These are phyloP conservation scores for Mucor racemosus DNA, from an alignment of 371 early-diverging fungal species.

Conservation along the genomic window DNA sequence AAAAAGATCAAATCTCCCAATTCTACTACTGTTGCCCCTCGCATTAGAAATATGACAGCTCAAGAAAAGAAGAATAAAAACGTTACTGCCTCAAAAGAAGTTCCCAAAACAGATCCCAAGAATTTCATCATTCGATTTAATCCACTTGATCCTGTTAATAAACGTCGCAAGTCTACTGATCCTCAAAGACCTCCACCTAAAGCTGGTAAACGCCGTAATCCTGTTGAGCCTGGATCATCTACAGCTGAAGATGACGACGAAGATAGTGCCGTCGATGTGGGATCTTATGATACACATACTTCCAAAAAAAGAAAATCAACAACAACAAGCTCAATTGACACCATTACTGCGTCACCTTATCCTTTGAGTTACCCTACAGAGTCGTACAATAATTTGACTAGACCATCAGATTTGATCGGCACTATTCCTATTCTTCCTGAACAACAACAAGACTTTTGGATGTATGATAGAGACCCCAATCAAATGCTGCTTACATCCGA, in stretches of 20 bases:
- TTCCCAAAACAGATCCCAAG: constrained; percentile 27
- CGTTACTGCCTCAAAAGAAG: neutral
- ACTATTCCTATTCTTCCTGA: constrained; percentile 1
- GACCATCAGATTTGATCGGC: constrained; percentile 22
- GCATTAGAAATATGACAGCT: constrained; percentile 22
- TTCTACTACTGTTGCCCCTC: constrained; percentile 7
- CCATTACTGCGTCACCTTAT: constrained; percentile 21
- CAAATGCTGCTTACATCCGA: constrained; percentile 18
- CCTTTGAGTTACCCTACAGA: neutral
- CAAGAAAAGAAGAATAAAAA: constrained; percentile 19
- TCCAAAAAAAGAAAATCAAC: constrained; percentile 34
- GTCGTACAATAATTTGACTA: constrained; percentile 14
- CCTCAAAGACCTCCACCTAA: constrained; percentile 17
- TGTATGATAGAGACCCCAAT: constrained; percentile 19
- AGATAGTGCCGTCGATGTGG: constrained; percentile 14
- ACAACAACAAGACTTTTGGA: constrained; percentile 13
- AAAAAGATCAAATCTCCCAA: constrained; percentile 22
- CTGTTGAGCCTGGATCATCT: constrained; percentile 24
- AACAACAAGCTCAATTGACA: constrained; percentile 19
- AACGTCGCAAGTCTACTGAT: constrained; percentile 8
- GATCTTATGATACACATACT: constrained; percentile 9
- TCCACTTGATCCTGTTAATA: constrained; percentile 5
- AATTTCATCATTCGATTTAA: constrained; percentile 25
- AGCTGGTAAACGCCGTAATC: constrained; percentile 13
- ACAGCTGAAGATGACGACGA: constrained; percentile 11